These are phyloP conservation scores for Atractiella rhizophila DNA, from an alignment of 768 basidiomycete species.

Conservation along the genomic window DNA sequence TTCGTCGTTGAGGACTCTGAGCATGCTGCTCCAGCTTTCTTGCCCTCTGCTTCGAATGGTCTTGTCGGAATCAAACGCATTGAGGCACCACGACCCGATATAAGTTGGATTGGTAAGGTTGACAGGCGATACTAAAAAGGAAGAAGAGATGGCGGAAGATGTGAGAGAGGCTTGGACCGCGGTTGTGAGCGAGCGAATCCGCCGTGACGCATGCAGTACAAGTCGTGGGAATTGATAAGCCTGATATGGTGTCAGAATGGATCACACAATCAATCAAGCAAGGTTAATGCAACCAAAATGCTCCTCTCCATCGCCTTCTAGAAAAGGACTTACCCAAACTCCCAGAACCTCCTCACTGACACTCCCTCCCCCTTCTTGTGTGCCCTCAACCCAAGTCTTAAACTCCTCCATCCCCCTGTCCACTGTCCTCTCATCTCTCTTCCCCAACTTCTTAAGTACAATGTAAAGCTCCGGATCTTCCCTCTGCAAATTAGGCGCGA, in stretches of 20 bases:
- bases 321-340: constrained; percentile 5
- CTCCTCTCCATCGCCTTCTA: no score
- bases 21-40: no score
- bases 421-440: constrained; percentile 7
- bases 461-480: background rate
- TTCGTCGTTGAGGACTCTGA: no score
- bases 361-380: background rate
- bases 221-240: constrained; percentile 5
- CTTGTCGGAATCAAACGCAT: no score
- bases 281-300: no score
- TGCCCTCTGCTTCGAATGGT: no score
- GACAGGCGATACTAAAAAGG: no score
- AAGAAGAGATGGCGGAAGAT: no score
- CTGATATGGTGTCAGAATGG: background rate
- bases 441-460: background rate
- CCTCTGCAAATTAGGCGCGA: background rate
- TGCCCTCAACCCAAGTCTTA: background rate
- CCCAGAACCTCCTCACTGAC: background rate
- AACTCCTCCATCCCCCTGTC: constrained; percentile 6
- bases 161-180: constrained; percentile 2
- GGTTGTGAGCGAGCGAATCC: constrained; percentile 1
- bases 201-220: constrained; percentile 1
- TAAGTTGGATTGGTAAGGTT: no score
- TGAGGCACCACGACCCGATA: no score
- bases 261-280: background rate